Conservation (phyloP, 768 basidiomycete species). For the Suillus variegatus region DNA sequence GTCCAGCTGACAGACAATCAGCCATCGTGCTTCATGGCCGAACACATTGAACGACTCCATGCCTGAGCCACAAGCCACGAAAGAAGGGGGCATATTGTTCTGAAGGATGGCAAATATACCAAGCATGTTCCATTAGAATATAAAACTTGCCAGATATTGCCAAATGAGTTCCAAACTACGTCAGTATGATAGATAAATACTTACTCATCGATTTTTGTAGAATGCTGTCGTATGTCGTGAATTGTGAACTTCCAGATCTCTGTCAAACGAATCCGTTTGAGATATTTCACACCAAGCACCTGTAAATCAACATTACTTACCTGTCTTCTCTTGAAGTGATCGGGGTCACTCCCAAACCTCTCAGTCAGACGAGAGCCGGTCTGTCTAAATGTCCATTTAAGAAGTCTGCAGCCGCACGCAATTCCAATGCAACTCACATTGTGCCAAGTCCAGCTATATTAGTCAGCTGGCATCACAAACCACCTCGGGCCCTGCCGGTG, state of each 20-base stretch:
- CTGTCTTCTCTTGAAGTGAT: no score
- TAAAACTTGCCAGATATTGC: constrained; percentile 55
- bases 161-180: constrained; percentile 10
- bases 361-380: no score
- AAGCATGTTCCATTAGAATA: constrained; percentile 59
- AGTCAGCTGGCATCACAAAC: no score
- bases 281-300: background rate
- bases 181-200: constrained; percentile 12
- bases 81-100: constrained; percentile 47
- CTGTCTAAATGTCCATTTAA: no score
- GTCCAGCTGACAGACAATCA: no score
- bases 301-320: no score
- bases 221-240: constrained; percentile 37
- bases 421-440: no score
- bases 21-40: no score
- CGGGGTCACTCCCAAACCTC: no score
- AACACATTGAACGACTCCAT: constrained; percentile 34
- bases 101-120: constrained; percentile 70
- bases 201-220: constrained; percentile 45
- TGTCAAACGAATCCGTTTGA: constrained; percentile 40
- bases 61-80: constrained; percentile 47
- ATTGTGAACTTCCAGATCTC: constrained; percentile 48
- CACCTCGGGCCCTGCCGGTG: no score
- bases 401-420: no score
- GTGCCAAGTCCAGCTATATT: no score